Conservation (phyloP, 306 rosid genomes). For the Cucumis cinereus region DNA sequence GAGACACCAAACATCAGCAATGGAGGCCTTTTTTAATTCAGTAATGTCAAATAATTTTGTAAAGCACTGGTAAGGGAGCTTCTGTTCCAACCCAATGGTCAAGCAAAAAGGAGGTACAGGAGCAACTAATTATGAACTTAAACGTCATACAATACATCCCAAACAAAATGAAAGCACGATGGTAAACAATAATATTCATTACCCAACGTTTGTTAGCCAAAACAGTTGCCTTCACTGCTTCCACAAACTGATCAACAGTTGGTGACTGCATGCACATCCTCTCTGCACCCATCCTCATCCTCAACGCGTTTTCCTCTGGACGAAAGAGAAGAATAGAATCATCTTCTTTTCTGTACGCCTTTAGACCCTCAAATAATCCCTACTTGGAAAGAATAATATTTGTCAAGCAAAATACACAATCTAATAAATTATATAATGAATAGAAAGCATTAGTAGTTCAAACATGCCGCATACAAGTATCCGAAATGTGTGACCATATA, state of each 20-base stretch:
- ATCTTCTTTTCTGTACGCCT: slow-evolving; percentile 72
- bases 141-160: neutral
- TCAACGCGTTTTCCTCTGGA: slow-evolving; percentile 74
- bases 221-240: slow-evolving; percentile 80
- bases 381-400: slow-evolving; percentile 14
- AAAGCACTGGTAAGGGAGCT: too few species aligned
- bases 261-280: slow-evolving; percentile 98
- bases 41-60: too few species aligned
- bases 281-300: slow-evolving; percentile 82
- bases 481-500: neutral
- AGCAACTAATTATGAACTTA: neutral
- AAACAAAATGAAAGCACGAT: neutral
- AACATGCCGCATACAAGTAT: neutral
- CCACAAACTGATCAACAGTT: slow-evolving; percentile 69
- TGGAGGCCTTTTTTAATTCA: too few species aligned
- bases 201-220: slow-evolving; percentile 94
- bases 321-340: slow-evolving; percentile 77
- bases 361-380: slow-evolving; percentile 97
- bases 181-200: neutral
- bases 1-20: too few species aligned
- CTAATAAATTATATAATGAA: neutral
- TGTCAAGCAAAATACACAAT: slow-evolving; percentile 1
- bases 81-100: too few species aligned
- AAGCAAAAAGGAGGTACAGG: too few species aligned
- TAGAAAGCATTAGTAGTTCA: neutral